phyloP scores from a whole-genome alignment of 169 alveolate species.

The Plasmodium inui region DNA sequence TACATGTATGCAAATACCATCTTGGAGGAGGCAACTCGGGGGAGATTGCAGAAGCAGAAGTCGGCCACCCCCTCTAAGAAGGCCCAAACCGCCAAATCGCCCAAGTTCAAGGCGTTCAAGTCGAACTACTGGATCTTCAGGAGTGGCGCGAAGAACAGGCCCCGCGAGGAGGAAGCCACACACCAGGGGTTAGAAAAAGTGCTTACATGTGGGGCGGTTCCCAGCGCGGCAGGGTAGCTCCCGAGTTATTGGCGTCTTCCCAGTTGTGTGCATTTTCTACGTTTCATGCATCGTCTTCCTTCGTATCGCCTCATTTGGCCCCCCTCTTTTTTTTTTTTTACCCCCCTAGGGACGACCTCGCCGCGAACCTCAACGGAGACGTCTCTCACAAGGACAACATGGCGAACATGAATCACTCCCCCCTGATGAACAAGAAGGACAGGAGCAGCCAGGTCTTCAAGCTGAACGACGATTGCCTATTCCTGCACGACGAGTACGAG shows the following conservation, averaged over 20 bases:
- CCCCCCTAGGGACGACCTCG: background rate
- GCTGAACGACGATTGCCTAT: slow-evolving; percentile 21
- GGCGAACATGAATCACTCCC: background rate
- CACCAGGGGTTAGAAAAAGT: background rate
- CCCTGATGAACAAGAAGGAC: background rate
- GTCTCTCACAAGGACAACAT: slow-evolving; percentile 2
- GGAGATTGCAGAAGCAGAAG: background rate
- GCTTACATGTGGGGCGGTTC: background rate
- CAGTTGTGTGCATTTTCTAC: background rate
- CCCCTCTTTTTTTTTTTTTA: background rate
- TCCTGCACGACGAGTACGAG: slow-evolving; percentile 50
- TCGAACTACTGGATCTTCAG: background rate
- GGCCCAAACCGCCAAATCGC: background rate
- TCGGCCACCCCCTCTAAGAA: background rate
- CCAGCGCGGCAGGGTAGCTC: background rate
- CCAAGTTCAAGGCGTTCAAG: background rate
- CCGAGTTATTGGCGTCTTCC: background rate
- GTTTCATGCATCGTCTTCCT: background rate
- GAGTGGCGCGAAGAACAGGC: background rate
- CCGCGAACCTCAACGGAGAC: background rate
- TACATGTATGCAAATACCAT: slow-evolving; percentile 14
- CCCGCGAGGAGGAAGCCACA: background rate
- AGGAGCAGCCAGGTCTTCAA: background rate
- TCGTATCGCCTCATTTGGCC: background rate
- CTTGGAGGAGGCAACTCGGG: slow-evolving; percentile 11